Evolutionary conservation across 495 filamentous ascomycete species (phyloP), one percentile per base, ranked within the genome.

Genomic region (Parathielavia hyrcaniae): DNA sequence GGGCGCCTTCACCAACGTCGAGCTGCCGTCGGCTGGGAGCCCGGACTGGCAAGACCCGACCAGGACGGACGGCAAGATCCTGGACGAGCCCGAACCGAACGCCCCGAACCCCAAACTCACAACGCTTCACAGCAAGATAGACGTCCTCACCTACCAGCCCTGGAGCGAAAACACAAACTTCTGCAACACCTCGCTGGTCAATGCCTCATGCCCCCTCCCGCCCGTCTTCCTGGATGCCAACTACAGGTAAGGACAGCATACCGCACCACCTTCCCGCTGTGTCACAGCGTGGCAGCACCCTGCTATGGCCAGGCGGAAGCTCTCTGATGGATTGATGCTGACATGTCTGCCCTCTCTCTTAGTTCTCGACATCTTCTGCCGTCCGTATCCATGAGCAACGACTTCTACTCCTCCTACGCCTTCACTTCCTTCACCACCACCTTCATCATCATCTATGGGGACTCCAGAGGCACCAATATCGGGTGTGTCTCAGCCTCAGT

Each of bases 401-500:
- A 88, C 62, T 86, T 98, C 71, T 75, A 79, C 56, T 91, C 90
- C 13, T 80, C 81, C 5, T 98, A 95, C 62, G 83, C 86, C 40
- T 96, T 98, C 65, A 79, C 89, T 8, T 90, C 90, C 9, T 81
- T 97, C 45, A 79, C 81, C 30, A 74, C 86, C 30, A 86, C 81
- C 1, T 77, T 96, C 20, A 66, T 76, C 32, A 78, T 97, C 50
- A 81, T 83, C 55, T 86, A 91, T 38, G 93, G 92, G 41, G 85
- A 93, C 71, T 45, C 61, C 6, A 67, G 61, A 0, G 79, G 72
- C 5, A 82, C 80, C n/a, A 67, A 75, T 55, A 75, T 97, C 23
- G 90, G 84, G 38, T 98, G 93, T 68, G 78, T 97, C 26, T 85
- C 85, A 47, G 79, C 90, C 2, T 80, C 79, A 53, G 77, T 97